These are phyloP conservation scores for Diaporthe nobilis DNA, from an alignment of 2,329 filamentous ascomycete species.

Conservation along the genomic window DNA sequence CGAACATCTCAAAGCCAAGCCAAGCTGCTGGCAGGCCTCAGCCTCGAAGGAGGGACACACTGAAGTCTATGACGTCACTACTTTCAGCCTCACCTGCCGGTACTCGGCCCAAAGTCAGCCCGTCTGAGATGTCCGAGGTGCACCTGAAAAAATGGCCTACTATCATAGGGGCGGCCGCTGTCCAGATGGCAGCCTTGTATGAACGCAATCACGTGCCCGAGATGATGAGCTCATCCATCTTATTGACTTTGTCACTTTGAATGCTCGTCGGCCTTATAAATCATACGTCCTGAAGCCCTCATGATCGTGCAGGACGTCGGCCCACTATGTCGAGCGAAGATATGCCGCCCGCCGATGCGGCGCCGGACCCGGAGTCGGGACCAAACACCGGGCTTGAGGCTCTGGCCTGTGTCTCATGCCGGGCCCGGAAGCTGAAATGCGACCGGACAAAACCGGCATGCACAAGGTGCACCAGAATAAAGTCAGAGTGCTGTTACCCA, in stretches of 20 bases:
- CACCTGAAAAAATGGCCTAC: not conserved
- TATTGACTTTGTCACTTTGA: too few relatives aligned
- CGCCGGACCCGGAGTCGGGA: slow-evolving; percentile 37
- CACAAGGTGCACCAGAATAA: slow-evolving; percentile 81
- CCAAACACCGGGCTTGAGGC: slow-evolving; percentile 51
- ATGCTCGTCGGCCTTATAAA: not conserved
- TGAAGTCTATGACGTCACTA: slow-evolving; percentile 33
- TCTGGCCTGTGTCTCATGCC: slow-evolving; percentile 87
- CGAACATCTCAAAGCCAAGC: not conserved
- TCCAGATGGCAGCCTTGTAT: slow-evolving; percentile 10
- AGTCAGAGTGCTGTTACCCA: slow-evolving; percentile 87
- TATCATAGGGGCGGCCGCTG: not conserved
- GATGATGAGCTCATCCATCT: slow-evolving; percentile 5
- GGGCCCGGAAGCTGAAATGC: slow-evolving; percentile 88
- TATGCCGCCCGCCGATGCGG: slow-evolving; percentile 35
- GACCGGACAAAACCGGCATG: slow-evolving; percentile 86
- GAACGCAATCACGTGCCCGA: not conserved
- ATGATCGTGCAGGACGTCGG: not conserved
- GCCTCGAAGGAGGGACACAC: not conserved
- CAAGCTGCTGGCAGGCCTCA: not conserved
- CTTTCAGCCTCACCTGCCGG: slow-evolving; percentile 35
- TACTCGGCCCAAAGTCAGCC: slow-evolving; percentile 44
- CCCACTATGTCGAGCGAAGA: slow-evolving; percentile 43
- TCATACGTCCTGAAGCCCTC: not conserved
- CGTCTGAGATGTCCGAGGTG: slow-evolving; percentile 44